A percentile compares a stretch with the other conserved stretches of the same genome.
phyloP scores from a whole-genome alignment of 1,139 yeast genomes.

The Candida sp. region DNA sequence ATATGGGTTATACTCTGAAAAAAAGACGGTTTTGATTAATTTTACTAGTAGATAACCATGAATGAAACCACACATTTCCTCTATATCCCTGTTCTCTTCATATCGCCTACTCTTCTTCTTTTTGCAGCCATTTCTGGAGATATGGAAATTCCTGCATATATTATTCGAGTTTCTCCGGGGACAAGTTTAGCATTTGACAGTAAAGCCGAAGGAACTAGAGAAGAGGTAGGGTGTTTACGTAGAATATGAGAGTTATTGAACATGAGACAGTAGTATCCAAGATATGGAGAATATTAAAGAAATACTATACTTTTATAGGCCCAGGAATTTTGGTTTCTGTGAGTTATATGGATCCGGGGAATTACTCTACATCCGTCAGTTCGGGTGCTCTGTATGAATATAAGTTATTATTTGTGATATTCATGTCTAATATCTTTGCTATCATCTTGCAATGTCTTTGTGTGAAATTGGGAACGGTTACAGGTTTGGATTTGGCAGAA shows the following conservation, averaged over 20 bases:
- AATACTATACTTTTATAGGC: slow-evolving; percentile 64
- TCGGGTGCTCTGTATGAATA: slow-evolving; percentile 74
- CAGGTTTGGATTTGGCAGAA: slow-evolving; percentile 76
- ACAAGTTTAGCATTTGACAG: neutral
- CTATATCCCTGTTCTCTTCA: neutral
- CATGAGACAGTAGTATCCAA: slow-evolving; percentile 1
- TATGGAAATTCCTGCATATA: neutral
- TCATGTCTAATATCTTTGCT: slow-evolving; percentile 68
- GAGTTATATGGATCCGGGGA: slow-evolving; percentile 82
- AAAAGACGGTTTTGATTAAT: too few relatives aligned
- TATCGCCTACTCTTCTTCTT: neutral
- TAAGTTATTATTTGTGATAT: slow-evolving; percentile 57
- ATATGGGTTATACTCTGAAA: too few relatives aligned
- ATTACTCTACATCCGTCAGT: slow-evolving; percentile 75
- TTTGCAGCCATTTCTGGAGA: neutral
- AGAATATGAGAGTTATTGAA: slow-evolving; percentile 4
- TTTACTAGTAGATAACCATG: too few relatives aligned
- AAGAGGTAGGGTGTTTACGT: too few relatives aligned
- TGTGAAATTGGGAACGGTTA: slow-evolving; percentile 72
- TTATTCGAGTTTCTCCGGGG: neutral
- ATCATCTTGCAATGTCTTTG: slow-evolving; percentile 69
- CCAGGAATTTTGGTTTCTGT: slow-evolving; percentile 79
- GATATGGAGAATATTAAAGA: slow-evolving; percentile 18
- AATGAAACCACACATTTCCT: too few relatives aligned
- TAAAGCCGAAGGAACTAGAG: too few relatives aligned